phyloP scores from a whole-genome alignment of 2,329 filamentous ascomycete species.

The Colletotrichum plurivorum region DNA sequence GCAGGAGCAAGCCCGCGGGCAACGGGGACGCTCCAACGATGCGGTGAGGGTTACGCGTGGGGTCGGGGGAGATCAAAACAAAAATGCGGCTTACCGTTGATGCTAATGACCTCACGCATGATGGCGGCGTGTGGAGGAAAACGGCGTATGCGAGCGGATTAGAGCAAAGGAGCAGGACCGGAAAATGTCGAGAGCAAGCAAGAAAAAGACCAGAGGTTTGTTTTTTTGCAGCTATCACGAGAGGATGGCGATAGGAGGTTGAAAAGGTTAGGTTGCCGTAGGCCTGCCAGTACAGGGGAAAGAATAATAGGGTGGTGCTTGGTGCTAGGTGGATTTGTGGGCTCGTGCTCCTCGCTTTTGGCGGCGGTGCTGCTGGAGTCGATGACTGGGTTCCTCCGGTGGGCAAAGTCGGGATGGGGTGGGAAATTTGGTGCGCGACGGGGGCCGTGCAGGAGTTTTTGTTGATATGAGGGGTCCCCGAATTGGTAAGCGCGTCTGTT shows the following conservation, averaged over 20 bases:
- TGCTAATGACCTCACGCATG: constrained; percentile 99
- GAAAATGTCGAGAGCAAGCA: constrained; percentile 28
- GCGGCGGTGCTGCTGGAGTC: constrained; percentile 12
- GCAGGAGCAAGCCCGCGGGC: constrained; percentile 21
- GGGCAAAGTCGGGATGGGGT: constrained; percentile 29
- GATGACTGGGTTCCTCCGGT: constrained; percentile 33
- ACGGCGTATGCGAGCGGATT: constrained; percentile 43
- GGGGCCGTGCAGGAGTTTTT: constrained; percentile 40
- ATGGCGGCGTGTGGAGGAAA: constrained; percentile 59
- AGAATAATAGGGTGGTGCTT: constrained; percentile 31
- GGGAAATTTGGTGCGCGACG: constrained; percentile 41
- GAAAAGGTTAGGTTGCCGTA: constrained; percentile 33
- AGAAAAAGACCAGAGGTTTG: constrained; percentile 11
- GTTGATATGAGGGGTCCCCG: constrained; percentile 40
- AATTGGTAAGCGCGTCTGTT: constrained; percentile 42
- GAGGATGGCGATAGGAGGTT: constrained; percentile 36
- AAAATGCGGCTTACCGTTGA: constrained; percentile 84
- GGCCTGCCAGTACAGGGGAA: constrained; percentile 33
- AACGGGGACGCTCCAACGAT: constrained; percentile 47
- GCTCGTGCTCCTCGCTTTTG: constrained; percentile 35
- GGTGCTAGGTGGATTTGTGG: constrained; percentile 24
- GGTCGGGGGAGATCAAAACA: constrained; percentile 48
- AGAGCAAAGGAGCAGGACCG: constrained; percentile 32
- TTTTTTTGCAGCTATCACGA: constrained; percentile 39
- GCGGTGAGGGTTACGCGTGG: constrained; percentile 61